Percentiles rank a stretch among this genome's conserved stretches.
Evolutionary conservation across 345 rosid genomes (phyloP).

Genomic region (Populus euphratica): DNA sequence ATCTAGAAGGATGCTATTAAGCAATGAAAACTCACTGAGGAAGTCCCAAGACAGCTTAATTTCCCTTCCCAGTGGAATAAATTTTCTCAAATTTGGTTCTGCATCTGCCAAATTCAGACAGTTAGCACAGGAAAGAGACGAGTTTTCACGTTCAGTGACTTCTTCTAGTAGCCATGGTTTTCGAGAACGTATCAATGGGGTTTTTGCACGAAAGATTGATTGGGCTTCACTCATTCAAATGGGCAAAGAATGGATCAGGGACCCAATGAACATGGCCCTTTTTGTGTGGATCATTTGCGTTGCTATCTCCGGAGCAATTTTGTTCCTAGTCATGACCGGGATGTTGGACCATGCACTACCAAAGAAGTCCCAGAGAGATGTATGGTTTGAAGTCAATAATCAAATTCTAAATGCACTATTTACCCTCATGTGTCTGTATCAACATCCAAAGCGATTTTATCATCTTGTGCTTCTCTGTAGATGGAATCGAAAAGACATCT

Average conservation of each 20-base stretch:
- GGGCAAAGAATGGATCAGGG: conserved; percentile 65
- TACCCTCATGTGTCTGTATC: conserved; percentile 90
- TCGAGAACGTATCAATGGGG: conserved; percentile 54
- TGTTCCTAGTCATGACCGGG: conserved; percentile 95
- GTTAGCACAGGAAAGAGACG: conserved; percentile 63
- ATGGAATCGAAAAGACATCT: conserved; percentile 65
- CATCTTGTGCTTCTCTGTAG: conserved; percentile 77
- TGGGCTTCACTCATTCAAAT: conserved; percentile 55
- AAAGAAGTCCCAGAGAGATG: conserved; percentile 62
- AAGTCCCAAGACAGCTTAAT: conserved; percentile 22
- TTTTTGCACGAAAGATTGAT: conserved; percentile 56
- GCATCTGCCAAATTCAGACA: conserved; percentile 64
- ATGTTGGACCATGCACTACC: conserved; percentile 73
- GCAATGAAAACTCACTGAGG: conserved; percentile 27
- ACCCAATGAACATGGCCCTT: conserved; percentile 84
- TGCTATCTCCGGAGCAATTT: conserved; percentile 86
- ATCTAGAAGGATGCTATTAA: conserved; percentile 45
- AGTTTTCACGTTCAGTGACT: conserved; percentile 55
- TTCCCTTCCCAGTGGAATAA: conserved; percentile 34
- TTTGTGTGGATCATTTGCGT: conserved; percentile 65
- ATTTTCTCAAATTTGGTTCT: conserved; percentile 56
- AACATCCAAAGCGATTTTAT: conserved; percentile 84
- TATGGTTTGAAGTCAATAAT: conserved; percentile 92
- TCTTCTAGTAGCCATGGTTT: conserved; percentile 45
- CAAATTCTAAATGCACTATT: conserved; percentile 87